Percentiles rank a stretch among this genome's conserved stretches.
These are phyloP conservation scores for Fonsecaea erecta DNA, from an alignment of 2,329 filamentous ascomycete genomes.

Conservation along the genomic window DNA sequence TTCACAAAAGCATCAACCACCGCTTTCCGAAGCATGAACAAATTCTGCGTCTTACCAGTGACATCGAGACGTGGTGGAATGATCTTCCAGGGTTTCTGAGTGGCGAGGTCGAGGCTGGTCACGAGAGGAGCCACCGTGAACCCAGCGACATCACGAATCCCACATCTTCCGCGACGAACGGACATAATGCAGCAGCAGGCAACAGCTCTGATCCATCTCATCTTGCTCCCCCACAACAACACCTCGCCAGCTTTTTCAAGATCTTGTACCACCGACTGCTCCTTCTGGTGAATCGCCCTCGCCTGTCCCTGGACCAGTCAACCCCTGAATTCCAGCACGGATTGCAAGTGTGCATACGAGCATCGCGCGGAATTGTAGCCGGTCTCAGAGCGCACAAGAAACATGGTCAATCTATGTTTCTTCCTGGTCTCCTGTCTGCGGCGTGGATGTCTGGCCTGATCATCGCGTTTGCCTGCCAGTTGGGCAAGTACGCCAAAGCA, in stretches of 20 bases:
- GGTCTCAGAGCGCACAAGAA: slow-evolving; percentile 44
- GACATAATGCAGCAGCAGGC: slow-evolving; percentile 2
- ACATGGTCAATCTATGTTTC: slow-evolving; percentile 45
- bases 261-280: slow-evolving; percentile 50
- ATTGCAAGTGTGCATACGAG: slow-evolving; percentile 48
- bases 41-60: slow-evolving; percentile 46
- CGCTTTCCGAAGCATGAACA: slow-evolving; percentile 46
- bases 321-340: slow-evolving; percentile 49
- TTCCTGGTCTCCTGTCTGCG: slow-evolving; percentile 47
- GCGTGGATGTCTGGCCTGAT: slow-evolving; percentile 50
- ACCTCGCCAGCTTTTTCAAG: slow-evolving; percentile 45
- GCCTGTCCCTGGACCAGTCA: slow-evolving; percentile 45
- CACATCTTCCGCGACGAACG: slow-evolving; percentile 3
- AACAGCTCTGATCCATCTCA: background rate
- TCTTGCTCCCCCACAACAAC: slow-evolving; percentile 24
- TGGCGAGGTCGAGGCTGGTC: slow-evolving; percentile 26
- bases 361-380: slow-evolving; percentile 46
- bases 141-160: slow-evolving; percentile 1
- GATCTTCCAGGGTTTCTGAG: slow-evolving; percentile 41
- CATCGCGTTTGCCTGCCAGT: slow-evolving; percentile 48
- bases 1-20: slow-evolving; percentile 50
- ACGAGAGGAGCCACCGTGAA: slow-evolving; percentile 5
- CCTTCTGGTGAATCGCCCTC: slow-evolving; percentile 47
- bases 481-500: slow-evolving; percentile 45
- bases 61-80: slow-evolving; percentile 52